Base-by-base conservation (phyloP, 352 stramenopile species). In the Pythium brassicae region DNA sequence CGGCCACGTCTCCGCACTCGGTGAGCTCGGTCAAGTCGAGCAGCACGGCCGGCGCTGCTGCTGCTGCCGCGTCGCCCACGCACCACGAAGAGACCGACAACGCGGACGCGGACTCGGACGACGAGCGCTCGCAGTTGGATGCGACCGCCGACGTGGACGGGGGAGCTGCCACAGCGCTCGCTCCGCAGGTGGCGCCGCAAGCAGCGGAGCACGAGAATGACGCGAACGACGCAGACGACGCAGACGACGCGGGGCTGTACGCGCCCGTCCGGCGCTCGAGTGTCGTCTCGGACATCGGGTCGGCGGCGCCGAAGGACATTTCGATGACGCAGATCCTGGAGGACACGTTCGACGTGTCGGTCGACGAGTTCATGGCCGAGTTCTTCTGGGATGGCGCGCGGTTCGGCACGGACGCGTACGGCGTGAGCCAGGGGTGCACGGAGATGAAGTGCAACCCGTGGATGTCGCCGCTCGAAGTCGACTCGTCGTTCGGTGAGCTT, bases 391-490 rank as follows among this genome's bases (percentile, higher is more conserved):
- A 93, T 48, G 66, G 74, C 50, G 82, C 85, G 15, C 56, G 69
- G 3, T 94, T 92, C 62, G 81, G 83, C 3, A 40, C 90, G n/a
- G 74, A 78, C 53, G 73, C 72, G 55, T 92, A 88, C 52, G 72
- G 81, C 19, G 60, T 71, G 29, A 66, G 66, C 46, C 83, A 72
- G 6, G 83, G 83, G 1, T 80, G 76, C 47, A 90, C 77, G 4
- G 85, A 94, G 59, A 89, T 94, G 23, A 76, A 75, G 45, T 70
- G 79, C 40, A 78, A 86, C 46, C 74, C 72, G 23, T 94, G 85
- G 85, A 81, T 70, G 57, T 67, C 61, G 45, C 61, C 72, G 14
- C 51, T 74, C 14, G 70, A 80, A 53, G 75, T 74, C 9, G 69
- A 85, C 15, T 53, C 59, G 29, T 62, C 61, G 20, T 82, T 76